Base-by-base conservation (phyloP, 176 grass and related monocot genomes). In the Alopecurus myosuroides region DNA sequence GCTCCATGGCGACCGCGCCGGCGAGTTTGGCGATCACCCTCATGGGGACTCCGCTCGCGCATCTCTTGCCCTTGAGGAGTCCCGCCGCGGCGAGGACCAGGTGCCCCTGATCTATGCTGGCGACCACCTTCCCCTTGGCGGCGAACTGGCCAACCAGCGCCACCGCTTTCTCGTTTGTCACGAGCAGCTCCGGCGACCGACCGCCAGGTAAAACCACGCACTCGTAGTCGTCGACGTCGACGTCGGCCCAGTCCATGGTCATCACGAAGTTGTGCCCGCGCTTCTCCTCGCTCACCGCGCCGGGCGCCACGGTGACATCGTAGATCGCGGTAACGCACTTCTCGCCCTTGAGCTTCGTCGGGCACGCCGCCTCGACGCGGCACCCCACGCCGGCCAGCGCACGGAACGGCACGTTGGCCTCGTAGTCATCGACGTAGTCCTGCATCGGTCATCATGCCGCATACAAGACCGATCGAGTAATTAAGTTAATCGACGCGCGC, bases 391-490 rank as follows among this genome's bases (percentile, higher is more conserved):
- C 80, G 37, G 36, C 80, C 6, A 91, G 66, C 57, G 55, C 85
- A 1, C 45, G 66, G 65, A 87, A 91, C 11, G 66, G 75, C 75
- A 88, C 77, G 64, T 88, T 91, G 62, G 66, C 85, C 74, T 87
- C 70, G 75, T 84, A 91, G 80, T 91, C 85, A 33, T 88, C 80
- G 2, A 91, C 85, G 84, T 64, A 91, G 73, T 88, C 85, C 85
- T 48, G 45, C 11, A 9, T 31, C 31, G 45, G 9, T 25, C 55
- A 13, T 41, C 44, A 71, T 48, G 14, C 45, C 45, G 13, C 14
- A 45, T 45, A 45, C 12, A 45, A 12, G 11, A 3, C 6, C 0
- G 4, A 48, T 48, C 45, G 45, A 17, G 13, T 17, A 17, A 45
- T 13, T 13, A 45, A 45, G 11, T 45, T 45, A 45, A 45, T 45